Evolutionary conservation across 1,284 basidiomycete species (phyloP).

Genomic region (Heterobasidion irregulare): DNA sequence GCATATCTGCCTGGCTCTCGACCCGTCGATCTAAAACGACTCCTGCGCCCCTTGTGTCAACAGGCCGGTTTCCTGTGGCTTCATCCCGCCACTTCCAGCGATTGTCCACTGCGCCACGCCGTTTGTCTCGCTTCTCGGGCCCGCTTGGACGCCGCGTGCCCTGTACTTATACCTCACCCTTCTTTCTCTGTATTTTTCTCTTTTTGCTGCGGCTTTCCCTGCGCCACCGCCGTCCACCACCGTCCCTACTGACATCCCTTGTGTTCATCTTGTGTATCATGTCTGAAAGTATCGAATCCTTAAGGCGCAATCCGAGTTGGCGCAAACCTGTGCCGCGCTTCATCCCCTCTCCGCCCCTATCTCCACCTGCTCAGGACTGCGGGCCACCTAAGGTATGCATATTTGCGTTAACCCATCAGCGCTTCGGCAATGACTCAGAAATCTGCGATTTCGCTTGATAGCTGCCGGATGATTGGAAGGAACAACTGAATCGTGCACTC

Average conservation of each 20-base stretch:
- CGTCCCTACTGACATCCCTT: too few species aligned
- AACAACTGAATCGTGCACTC: conserved; percentile 5
- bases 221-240: not conserved
- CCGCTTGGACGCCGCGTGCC: not conserved
- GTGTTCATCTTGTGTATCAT: not conserved
- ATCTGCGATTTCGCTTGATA: not conserved
- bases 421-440: not conserved
- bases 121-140: not conserved
- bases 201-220: not conserved
- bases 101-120: conserved; percentile 2
- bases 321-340: conserved; percentile 14
- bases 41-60: too few species aligned
- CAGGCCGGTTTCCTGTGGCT: too few species aligned
- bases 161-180: not conserved
- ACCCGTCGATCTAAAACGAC: too few species aligned
- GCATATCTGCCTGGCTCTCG: too few species aligned
- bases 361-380: conserved; percentile 6
- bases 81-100: not conserved
- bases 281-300: not conserved
- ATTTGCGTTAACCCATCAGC: not conserved
- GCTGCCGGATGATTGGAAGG: conserved; percentile 13
- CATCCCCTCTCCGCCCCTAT: conserved; percentile 11
- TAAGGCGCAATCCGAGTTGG: conserved; percentile 11
- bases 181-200: not conserved
- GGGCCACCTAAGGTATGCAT: not conserved